Percentiles rank a stretch among this genome's conserved stretches.
phyloP scores from a whole-genome alignment of 805 yeast species.

The Starmera dryadoides region DNA sequence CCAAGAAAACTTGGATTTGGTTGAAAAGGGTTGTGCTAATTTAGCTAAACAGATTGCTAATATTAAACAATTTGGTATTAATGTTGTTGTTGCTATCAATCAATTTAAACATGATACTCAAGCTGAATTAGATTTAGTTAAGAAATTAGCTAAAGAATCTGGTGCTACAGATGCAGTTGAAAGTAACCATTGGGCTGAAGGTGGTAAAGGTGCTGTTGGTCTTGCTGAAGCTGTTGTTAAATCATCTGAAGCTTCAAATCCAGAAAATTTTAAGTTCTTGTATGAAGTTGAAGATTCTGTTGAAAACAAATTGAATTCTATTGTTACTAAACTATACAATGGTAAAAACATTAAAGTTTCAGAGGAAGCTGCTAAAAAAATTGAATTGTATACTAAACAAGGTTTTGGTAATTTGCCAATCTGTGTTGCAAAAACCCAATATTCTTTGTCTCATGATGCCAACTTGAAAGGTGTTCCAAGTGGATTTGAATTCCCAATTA shows the following conservation, averaged over 20 bases:
- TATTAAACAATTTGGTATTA: slow-evolving; percentile 65
- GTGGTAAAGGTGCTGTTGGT: slow-evolving; percentile 75
- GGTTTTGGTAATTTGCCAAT: slow-evolving; percentile 75
- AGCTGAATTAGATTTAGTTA: slow-evolving; percentile 61
- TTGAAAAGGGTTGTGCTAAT: slow-evolving; percentile 64
- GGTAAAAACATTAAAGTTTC: slow-evolving; percentile 65
- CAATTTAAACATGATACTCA: slow-evolving; percentile 69
- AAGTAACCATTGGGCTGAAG: slow-evolving; percentile 83
- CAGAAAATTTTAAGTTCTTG: slow-evolving; percentile 40
- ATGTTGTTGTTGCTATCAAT: slow-evolving; percentile 79
- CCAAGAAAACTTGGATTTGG: slow-evolving; percentile 63
- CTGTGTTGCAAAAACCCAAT: slow-evolving; percentile 83
- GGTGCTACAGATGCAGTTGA: slow-evolving; percentile 78
- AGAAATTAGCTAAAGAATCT: slow-evolving; percentile 60
- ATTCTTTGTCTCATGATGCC: slow-evolving; percentile 79
- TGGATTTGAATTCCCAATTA: slow-evolving; percentile 71
- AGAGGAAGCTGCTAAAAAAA: slow-evolving; percentile 62
- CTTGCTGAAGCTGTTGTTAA: slow-evolving; percentile 65
- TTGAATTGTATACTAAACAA: slow-evolving; percentile 60
- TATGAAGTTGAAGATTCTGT: slow-evolving; percentile 57
- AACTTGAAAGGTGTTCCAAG: slow-evolving; percentile 77
- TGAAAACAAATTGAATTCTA: slow-evolving; percentile 58
- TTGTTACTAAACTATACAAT: slow-evolving; percentile 74
- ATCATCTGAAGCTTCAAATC: slow-evolving; percentile 43
- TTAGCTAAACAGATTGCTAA: slow-evolving; percentile 71